These are phyloP conservation scores for Penicillium frequentans DNA, from an alignment of 2,329 filamentous ascomycete genomes.

Conservation along the genomic window DNA sequence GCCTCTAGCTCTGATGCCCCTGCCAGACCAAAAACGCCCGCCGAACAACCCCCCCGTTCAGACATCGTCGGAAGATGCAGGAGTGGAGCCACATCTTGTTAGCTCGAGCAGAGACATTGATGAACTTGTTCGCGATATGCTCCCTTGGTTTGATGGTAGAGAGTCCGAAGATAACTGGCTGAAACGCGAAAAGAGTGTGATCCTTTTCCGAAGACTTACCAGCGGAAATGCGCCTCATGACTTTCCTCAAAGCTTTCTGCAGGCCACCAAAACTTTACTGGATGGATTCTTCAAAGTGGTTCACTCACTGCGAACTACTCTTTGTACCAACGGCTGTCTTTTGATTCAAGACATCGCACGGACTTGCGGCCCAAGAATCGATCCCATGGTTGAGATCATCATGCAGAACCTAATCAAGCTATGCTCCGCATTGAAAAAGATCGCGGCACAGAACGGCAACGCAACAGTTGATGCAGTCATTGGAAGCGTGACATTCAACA, in stretches of 20 bases:
- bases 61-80: conserved; percentile 56
- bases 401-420: conserved; percentile 89
- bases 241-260: conserved; percentile 69
- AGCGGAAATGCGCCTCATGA: conserved; percentile 81
- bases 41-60: conserved; percentile 9
- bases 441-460: conserved; percentile 81
- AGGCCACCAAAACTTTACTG: conserved; percentile 69
- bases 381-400: conserved; percentile 85
- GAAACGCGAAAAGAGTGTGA: conserved; percentile 76
- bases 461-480: conserved; percentile 78
- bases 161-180: conserved; percentile 92
- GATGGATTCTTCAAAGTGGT: conserved; percentile 87
- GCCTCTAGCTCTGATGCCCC: conserved; percentile 29
- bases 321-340: conserved; percentile 82
- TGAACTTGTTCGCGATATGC: conserved; percentile 80
- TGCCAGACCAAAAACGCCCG: conserved; percentile 28
- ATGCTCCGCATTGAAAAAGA: conserved; percentile 87
- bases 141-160: conserved; percentile 76
- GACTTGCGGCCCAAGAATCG: conserved; percentile 73
- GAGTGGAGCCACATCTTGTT: conserved; percentile 77
- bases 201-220: conserved; percentile 73
- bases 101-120: conserved; percentile 86
- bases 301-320: conserved; percentile 81
- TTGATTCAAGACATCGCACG: conserved; percentile 82
- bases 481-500: conserved; percentile 74